Percentiles rank a stretch among this genome's conserved stretches.
Evolutionary conservation across 2,329 filamentous ascomycete species (phyloP).

Genomic region (Shiraia sp.): DNA sequence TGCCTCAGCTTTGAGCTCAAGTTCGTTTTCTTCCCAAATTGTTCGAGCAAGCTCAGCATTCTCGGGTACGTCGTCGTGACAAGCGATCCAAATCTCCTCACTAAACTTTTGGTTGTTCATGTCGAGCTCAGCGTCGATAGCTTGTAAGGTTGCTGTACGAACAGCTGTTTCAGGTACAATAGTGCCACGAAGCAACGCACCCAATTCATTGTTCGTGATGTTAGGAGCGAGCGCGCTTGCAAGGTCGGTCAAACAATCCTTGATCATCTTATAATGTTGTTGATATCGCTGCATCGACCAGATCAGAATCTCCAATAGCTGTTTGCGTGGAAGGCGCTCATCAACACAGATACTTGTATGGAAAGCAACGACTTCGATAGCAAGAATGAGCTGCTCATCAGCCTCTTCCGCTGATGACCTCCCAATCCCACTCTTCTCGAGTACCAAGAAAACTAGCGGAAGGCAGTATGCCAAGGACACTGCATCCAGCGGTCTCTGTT

Average conservation of each 20-base stretch:
- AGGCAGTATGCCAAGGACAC: constrained; percentile 87
- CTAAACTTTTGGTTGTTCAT: constrained; percentile 85
- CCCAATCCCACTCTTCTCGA: constrained; percentile 79
- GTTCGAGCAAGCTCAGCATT: constrained; percentile 81
- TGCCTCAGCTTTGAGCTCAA: constrained; percentile 68
- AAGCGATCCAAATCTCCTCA: constrained; percentile 90
- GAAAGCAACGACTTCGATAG: constrained; percentile 84
- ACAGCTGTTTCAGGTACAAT: constrained; percentile 81
- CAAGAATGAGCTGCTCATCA: constrained; percentile 87
- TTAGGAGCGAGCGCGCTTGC: constrained; percentile 83
- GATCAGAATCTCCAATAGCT: constrained; percentile 73
- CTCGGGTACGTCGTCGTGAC: constrained; percentile 86
- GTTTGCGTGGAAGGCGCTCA: constrained; percentile 72
- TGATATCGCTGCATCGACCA: constrained; percentile 84
- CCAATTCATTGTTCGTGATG: constrained; percentile 72
- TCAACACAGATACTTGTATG: constrained; percentile 83
- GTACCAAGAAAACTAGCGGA: constrained; percentile 76
- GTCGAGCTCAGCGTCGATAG: constrained; percentile 88
- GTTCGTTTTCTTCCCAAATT: constrained; percentile 94
- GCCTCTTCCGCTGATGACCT: constrained; percentile 70
- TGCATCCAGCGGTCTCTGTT: constrained; percentile 90
- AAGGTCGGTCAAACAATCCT: constrained; percentile 87
- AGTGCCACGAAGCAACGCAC: constrained; percentile 73
- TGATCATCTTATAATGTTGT: constrained; percentile 93
- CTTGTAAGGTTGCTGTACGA: constrained; percentile 81